Base-by-base conservation (phyloP, 2,329 filamentous ascomycete genomes). In the Lachnellula occidentalis region DNA sequence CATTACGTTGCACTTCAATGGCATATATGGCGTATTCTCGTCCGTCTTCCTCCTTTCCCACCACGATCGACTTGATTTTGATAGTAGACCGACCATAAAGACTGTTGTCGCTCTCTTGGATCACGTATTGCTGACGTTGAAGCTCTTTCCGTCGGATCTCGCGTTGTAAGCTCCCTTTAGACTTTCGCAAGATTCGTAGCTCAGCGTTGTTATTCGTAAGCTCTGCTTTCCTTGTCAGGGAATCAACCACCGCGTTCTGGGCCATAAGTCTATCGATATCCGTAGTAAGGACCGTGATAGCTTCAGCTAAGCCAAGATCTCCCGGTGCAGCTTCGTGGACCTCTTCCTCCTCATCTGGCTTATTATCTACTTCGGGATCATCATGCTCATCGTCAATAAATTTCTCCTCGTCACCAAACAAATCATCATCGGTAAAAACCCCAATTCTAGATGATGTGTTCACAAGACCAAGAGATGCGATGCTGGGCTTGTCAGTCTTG, bases 71-170 rank as follows among this genome's bases (percentile, higher is more conserved):
- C 67, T 94, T 94, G 68, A 99, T 96, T 64, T 82, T 87, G 64
- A 97, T 84, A 0, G 85, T 90, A 2, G 94, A 92, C 17, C 92
- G 88, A 2, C 94, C 94, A 66, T 95, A 97, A 22, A 99, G 77
- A 70, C 91, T 96, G 70, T 96, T 99, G 69, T 99, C 95, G 67
- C 91, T 96, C 72, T 99, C 94, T 71, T 99, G 94, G 7, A 97
- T 85, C 45, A 95, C 90, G 64, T 99, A 99, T 69, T 99, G 95
- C 70, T 96, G 94, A 50, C 92, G 82, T 69, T 99, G 94, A 66
- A 99, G 81, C 71, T 97, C 92, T 69, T 97, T 99, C 34, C 92
- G 85, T 54, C 90, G 83, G 52, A 97, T 91, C 70, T 99, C 94
- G 61, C 94, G 81, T 66, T 95, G 88, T 54, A 99, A 75, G 70